Percentiles rank a stretch among this genome's conserved stretches.
These are phyloP conservation scores for Yamagishiella unicocca DNA, from an alignment of 139 green algal genomes.

Conservation along the genomic window DNA sequence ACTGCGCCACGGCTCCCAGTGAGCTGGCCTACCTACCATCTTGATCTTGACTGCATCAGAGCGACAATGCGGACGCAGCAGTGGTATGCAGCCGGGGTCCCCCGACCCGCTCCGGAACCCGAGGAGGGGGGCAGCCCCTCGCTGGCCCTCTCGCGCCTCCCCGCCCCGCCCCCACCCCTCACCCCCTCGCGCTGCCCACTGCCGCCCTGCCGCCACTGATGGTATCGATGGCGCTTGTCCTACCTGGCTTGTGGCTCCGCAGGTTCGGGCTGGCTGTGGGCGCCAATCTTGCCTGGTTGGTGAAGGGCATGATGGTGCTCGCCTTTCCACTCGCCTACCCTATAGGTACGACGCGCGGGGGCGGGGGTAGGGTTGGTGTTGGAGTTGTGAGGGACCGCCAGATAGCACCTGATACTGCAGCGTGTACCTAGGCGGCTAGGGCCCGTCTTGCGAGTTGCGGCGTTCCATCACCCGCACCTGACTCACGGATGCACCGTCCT, in stretches of 20 bases:
- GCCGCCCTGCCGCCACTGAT: no score
- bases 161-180: no score
- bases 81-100: neutral
- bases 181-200: neutral
- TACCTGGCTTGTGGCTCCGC: neutral
- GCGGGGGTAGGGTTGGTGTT: neutral
- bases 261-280: constrained; percentile 85
- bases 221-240: no score
- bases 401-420: no score
- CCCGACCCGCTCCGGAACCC: neutral
- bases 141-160: neutral
- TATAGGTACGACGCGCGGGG: constrained; percentile 35
- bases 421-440: no score
- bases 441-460: no score
- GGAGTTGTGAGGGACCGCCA: neutral
- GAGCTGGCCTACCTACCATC: no score
- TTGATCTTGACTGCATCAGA: no score
- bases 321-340: constrained; percentile 69
- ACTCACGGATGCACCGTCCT: neutral
- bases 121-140: neutral
- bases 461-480: neutral
- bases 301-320: constrained; percentile 76
- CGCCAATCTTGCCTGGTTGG: constrained; percentile 74
- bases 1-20: neutral
- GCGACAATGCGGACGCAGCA: no score